Base-by-base conservation (phyloP, 495 filamentous ascomycete genomes). In the Aspergillus cristatus region DNA sequence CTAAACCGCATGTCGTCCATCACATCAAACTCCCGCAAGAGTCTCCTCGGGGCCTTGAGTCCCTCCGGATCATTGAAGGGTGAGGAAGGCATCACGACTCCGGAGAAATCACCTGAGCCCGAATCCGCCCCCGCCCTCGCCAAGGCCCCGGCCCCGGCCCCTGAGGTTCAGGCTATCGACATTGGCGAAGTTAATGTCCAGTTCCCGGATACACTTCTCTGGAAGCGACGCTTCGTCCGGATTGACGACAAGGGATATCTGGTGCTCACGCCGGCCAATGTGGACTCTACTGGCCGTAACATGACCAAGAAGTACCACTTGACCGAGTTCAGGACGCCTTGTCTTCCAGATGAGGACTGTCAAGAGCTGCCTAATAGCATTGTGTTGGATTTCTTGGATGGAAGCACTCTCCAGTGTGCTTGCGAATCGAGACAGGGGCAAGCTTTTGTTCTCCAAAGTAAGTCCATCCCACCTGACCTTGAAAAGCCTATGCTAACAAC, bases 171-270 rank as follows among this genome's bases (percentile, higher is more conserved):
- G 24, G 72, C 75, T 14, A 63, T 82, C 18, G 75, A 80, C 35
- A 72, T 93, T 54, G 88, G 89, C 28, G 87, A 94, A 50, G 79
- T 94, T 35, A 94, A 96, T 45, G 78, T 94, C 3, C 89, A 96
- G 50, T 94, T 96, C 51, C 88, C 89, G 1, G 89, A 93, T 54
- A 89, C 81, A 31, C 70, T 95, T 15, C 68, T 96, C 7, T 96
- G 89, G 89, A 94, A 94, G 60, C 81, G 86, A 34, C 77, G 88
- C 35, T 79, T 76, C 49, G 78, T 94, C 63, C 74, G 79, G 35
- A 70, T 96, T 32, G 84, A 93, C 53, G 72, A 71, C 41, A 68
- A 80, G 32, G 89, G 89, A 7, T 81, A 80, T 49, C 55, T 96
- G 30, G 76, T 91, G 41, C 67, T 91, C 39, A 79, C 74, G 10